Conservation (phyloP, 768 basidiomycete species). For the Kwoniella mangroviensis region DNA sequence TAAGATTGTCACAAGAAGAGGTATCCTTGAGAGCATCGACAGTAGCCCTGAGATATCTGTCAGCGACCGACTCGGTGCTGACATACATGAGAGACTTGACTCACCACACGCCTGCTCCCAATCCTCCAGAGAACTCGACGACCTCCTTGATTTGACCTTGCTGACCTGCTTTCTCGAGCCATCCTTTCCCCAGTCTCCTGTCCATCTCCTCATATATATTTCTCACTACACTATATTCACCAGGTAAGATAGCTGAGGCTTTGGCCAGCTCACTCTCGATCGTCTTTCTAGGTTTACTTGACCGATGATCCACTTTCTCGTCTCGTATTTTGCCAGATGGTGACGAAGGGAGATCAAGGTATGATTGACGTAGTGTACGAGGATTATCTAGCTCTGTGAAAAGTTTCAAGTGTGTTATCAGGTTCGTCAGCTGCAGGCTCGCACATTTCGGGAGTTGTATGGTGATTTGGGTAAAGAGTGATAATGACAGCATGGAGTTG, state of each 20-base stretch:
- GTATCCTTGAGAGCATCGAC: conserved; percentile 8
- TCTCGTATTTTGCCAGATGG: conserved; percentile 16
- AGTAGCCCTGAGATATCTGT: conserved; percentile 10
- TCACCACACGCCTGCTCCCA: conserved; percentile 54
- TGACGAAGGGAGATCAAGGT: conserved; percentile 18
- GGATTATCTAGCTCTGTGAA: conserved; percentile 23
- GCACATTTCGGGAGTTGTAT: neutral
- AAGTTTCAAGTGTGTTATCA: neutral
- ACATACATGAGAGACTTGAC: conserved; percentile 2
- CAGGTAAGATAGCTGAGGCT: conserved; percentile 49
- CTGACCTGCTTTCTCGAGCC: conserved; percentile 30
- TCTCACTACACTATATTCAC: conserved; percentile 52
- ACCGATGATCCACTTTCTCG: conserved; percentile 26
- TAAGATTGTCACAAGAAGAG: conserved; percentile 10
- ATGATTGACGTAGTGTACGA: conserved; percentile 22
- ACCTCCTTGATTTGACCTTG: conserved; percentile 21
- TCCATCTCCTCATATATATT: conserved; percentile 51
- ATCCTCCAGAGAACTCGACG: conserved; percentile 44
- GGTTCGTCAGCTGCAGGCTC: neutral
- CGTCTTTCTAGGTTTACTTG: conserved; percentile 27
- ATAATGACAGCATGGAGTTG: neutral
- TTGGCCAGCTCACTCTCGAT: conserved; percentile 40
- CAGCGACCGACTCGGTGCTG: too few species aligned
- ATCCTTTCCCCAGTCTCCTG: conserved; percentile 40
- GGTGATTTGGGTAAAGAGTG: neutral